Conservation (phyloP, 148 eudicot species). For the Dianthus caryophyllus region DNA sequence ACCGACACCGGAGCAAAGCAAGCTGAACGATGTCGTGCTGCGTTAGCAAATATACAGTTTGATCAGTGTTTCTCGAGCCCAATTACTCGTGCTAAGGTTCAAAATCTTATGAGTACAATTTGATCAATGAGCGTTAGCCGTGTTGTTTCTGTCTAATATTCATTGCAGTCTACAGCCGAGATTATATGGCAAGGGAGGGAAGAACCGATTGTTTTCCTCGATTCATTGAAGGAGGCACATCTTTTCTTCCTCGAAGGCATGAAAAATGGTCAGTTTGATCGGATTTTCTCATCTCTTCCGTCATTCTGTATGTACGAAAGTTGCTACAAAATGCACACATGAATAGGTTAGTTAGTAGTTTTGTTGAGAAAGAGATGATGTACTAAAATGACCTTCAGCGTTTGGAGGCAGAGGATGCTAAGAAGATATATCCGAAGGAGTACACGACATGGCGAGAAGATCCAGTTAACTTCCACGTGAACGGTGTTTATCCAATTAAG, state of each 20-base stretch:
- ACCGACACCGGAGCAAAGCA: slow-evolving; percentile 54
- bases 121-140: neutral
- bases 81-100: slow-evolving; percentile 74
- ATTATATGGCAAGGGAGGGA: slow-evolving; percentile 63
- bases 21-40: slow-evolving; percentile 59
- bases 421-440: slow-evolving; percentile 53
- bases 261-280: slow-evolving; percentile 57
- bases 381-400: slow-evolving; percentile 42
- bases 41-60: slow-evolving; percentile 50
- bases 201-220: slow-evolving; percentile 54
- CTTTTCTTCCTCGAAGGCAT: slow-evolving; percentile 63
- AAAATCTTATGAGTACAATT: slow-evolving; percentile 11
- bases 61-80: slow-evolving; percentile 76
- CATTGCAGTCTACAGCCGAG: slow-evolving; percentile 63
- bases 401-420: slow-evolving; percentile 84
- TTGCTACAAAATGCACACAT: neutral
- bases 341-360: neutral
- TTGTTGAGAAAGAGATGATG: neutral
- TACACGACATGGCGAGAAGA: slow-evolving; percentile 67
- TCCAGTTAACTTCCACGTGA: slow-evolving; percentile 48
- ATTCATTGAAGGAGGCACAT: slow-evolving; percentile 68
- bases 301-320: neutral
- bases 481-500: slow-evolving; percentile 50
- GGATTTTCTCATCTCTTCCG: neutral
- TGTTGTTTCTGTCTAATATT: neutral